Evolutionary conservation across 78 protist species (phyloP).

Genomic region (Creolimax fragrantissima): DNA sequence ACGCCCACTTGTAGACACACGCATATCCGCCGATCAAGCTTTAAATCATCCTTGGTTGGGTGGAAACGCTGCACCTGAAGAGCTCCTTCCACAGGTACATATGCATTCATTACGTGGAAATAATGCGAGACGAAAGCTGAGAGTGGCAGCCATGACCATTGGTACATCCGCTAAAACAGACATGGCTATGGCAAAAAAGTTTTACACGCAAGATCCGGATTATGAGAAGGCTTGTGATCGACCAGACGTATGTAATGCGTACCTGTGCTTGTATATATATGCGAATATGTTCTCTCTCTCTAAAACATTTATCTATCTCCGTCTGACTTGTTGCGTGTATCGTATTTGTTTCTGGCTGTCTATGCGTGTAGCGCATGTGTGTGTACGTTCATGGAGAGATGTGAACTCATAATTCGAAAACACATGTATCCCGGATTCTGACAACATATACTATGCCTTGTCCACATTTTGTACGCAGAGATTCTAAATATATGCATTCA

Average conservation of each 20-base stretch:
- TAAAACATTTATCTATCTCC: background rate
- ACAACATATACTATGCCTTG: background rate
- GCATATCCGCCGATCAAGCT: background rate
- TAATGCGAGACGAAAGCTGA: background rate
- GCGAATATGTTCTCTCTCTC: background rate
- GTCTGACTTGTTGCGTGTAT: background rate
- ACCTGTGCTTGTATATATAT: background rate
- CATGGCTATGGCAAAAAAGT: background rate
- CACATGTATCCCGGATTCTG: background rate
- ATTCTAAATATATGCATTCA: background rate
- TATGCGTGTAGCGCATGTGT: background rate
- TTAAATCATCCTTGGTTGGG: conserved; percentile 6
- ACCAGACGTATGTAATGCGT: background rate
- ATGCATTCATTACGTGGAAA: background rate
- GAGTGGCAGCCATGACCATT: background rate
- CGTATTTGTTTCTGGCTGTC: background rate
- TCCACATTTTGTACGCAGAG: background rate
- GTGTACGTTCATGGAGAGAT: background rate
- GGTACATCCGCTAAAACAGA: background rate
- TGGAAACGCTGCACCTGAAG: background rate
- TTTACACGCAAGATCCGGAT: background rate
- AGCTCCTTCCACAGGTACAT: background rate
- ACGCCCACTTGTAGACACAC: too few relatives aligned
- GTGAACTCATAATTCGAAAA: background rate
- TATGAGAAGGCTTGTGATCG: background rate